Evolutionary conservation across 805 yeast genomes (phyloP).

Genomic region (Blastobotrys terrestris): DNA sequence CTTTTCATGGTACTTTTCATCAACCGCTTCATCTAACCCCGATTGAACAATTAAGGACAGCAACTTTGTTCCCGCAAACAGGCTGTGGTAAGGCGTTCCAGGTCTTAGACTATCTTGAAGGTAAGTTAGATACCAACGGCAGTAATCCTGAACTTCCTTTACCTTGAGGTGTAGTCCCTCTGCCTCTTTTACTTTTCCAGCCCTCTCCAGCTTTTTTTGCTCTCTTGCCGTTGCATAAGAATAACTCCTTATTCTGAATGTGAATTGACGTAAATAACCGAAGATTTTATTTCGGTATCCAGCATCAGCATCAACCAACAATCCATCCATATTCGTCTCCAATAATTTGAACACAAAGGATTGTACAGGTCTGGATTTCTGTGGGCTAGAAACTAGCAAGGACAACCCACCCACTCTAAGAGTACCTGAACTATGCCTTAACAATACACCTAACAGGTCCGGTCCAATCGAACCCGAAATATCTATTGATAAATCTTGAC

Average conservation of each 20-base stretch:
- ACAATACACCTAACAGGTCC: slow-evolving; percentile 31
- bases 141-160: slow-evolving; percentile 29
- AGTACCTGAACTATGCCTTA: slow-evolving; percentile 41
- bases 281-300: slow-evolving; percentile 62
- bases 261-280: slow-evolving; percentile 55
- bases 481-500: slow-evolving; percentile 50
- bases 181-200: slow-evolving; percentile 4
- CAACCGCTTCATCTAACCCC: slow-evolving; percentile 49
- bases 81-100: slow-evolving; percentile 50
- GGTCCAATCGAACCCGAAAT: slow-evolving; percentile 42
- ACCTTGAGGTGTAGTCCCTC: too few species aligned
- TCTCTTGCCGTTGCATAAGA: slow-evolving; percentile 53
- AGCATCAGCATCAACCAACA: slow-evolving; percentile 59
- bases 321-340: slow-evolving; percentile 38
- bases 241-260: slow-evolving; percentile 63
- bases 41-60: slow-evolving; percentile 42
- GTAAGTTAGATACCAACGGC: slow-evolving; percentile 35
- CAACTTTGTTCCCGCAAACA: slow-evolving; percentile 45
- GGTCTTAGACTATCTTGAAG: slow-evolving; percentile 42
- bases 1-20: slow-evolving; percentile 33
- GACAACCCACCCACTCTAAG: slow-evolving; percentile 53
- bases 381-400: slow-evolving; percentile 53
- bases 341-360: slow-evolving; percentile 40
- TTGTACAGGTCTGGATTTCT: slow-evolving; percentile 53
- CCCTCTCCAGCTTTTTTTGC: not conserved